Base-by-base conservation (phyloP, 2,329 filamentous ascomycete species). In the Fusarium austroafricanum region DNA sequence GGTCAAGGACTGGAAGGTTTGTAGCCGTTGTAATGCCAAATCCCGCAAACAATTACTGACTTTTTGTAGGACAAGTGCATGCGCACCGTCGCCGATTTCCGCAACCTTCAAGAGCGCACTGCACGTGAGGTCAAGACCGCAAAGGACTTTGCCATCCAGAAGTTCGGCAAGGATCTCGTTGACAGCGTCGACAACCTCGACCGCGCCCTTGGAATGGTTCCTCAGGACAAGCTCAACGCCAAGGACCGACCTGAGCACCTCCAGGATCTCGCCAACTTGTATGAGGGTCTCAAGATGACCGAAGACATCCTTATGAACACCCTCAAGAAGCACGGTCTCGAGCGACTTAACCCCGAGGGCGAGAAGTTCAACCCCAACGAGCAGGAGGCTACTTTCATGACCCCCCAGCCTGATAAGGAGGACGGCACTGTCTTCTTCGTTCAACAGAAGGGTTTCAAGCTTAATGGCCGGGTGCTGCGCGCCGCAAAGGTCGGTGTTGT, bases 131-230 rank as follows among this genome's bases (percentile, higher is more conserved):
- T 96, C 79, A 92, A 96, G 81, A 82, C 87, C 20, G 93, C 95
- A 20, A 90, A 91, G 74, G 92, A 97, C 82, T 99, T 97, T 75
- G 96, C 95, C 75, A 96, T 99, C 76, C 93, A 97, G 79, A 93
- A 90, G 72, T 98, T 99, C 82, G 93, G 95, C 76, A 92, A 93
- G 80, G 96, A 99, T 81, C 90, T 99, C 44, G 89, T 98, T 73
- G 96, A 99, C 79, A 93, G 89, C 76, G 90, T 99, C 76, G 96
- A 99, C 83, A 99, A 98, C 86, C 90, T 99, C 68, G 96, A 99
- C 82, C 94, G 94, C 71, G 96, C 96, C 42, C 88, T 99, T 42
- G 80, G 84, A 67, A 93, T 90, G 75, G 94, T 97, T 14, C 89
- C 93, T 20, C 78, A 86, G 62, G 90, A 93, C 39, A 93, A 92